Evolutionary conservation across 257 asterid genomes (phyloP).

Genomic region (Striga asiatica): DNA sequence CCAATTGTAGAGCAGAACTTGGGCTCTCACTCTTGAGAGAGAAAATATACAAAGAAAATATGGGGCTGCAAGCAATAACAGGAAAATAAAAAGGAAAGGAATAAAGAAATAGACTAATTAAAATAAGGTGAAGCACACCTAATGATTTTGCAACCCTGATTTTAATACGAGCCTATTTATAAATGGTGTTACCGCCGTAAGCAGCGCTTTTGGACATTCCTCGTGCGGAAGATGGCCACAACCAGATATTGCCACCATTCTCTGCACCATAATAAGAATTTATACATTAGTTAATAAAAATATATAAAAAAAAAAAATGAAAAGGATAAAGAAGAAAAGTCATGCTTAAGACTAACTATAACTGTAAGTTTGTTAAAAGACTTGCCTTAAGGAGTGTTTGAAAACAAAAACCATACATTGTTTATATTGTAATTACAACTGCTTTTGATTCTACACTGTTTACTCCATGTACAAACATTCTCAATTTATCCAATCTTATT

Average conservation of each 20-base stretch:
- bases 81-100: not conserved
- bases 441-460: too few relatives aligned
- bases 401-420: too few relatives aligned
- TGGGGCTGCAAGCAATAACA: too few relatives aligned
- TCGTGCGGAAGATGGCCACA: conserved; percentile 99
- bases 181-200: conserved; percentile 81
- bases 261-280: conserved; percentile 32
- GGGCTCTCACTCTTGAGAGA: conserved; percentile 28
- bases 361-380: too few relatives aligned
- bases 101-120: conserved; percentile 17
- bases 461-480: too few relatives aligned
- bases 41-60: conserved; percentile 23
- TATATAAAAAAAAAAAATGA: too few relatives aligned
- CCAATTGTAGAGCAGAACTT: conserved; percentile 35
- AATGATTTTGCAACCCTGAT: conserved; percentile 37
- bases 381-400: too few relatives aligned
- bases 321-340: too few relatives aligned
- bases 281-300: not conserved
- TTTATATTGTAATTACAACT: too few relatives aligned
- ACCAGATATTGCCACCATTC: conserved; percentile 83
- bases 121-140: conserved; percentile 18
- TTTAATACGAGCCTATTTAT: conserved; percentile 42
- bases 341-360: too few relatives aligned
- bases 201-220: conserved; percentile 95
- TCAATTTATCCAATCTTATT: too few relatives aligned